Evolutionary conservation across 2,329 filamentous ascomycete species (phyloP).

Genomic region (Dactylellina sp.): DNA sequence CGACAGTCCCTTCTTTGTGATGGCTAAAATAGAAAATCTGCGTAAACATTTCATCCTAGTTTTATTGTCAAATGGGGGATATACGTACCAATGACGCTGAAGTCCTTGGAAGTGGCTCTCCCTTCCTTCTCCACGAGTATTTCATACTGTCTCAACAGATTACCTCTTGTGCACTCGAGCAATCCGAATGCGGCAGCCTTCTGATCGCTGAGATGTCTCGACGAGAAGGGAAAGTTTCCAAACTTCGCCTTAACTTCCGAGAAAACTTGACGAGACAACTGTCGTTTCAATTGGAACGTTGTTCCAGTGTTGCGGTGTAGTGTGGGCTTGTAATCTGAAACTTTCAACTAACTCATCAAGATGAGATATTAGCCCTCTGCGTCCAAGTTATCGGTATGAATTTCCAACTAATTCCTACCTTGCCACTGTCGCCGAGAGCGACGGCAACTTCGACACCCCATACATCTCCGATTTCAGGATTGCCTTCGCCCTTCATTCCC

Average conservation of each 20-base stretch:
- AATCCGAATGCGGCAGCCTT: slow-evolving; percentile 94
- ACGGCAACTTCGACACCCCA: slow-evolving; percentile 98
- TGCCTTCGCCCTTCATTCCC: slow-evolving; percentile 84
- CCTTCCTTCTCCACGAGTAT: slow-evolving; percentile 93
- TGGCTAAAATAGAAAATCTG: slow-evolving; percentile 72
- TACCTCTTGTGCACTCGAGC: slow-evolving; percentile 92
- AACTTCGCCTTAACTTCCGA: slow-evolving; percentile 98
- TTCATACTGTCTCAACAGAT: slow-evolving; percentile 95
- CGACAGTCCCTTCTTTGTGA: slow-evolving; percentile 96
- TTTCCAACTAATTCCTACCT: slow-evolving; percentile 23
- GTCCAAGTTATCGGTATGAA: not conserved
- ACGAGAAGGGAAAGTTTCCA: slow-evolving; percentile 95
- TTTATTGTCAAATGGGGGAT: not conserved
- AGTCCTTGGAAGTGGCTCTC: slow-evolving; percentile 82
- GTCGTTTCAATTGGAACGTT: slow-evolving; percentile 92
- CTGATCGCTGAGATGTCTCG: slow-evolving; percentile 97
- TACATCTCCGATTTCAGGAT: slow-evolving; percentile 88
- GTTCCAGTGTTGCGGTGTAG: slow-evolving; percentile 92
- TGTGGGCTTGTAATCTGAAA: slow-evolving; percentile 69
- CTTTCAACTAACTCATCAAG: slow-evolving; percentile 31
- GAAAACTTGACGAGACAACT: slow-evolving; percentile 89
- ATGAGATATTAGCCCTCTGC: slow-evolving; percentile 6
- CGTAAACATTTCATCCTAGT: not conserved
- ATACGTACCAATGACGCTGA: slow-evolving; percentile 90
- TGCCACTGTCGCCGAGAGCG: slow-evolving; percentile 73